Evolutionary conservation across 495 filamentous ascomycete genomes (phyloP).

Genomic region (Tuber magnatum): DNA sequence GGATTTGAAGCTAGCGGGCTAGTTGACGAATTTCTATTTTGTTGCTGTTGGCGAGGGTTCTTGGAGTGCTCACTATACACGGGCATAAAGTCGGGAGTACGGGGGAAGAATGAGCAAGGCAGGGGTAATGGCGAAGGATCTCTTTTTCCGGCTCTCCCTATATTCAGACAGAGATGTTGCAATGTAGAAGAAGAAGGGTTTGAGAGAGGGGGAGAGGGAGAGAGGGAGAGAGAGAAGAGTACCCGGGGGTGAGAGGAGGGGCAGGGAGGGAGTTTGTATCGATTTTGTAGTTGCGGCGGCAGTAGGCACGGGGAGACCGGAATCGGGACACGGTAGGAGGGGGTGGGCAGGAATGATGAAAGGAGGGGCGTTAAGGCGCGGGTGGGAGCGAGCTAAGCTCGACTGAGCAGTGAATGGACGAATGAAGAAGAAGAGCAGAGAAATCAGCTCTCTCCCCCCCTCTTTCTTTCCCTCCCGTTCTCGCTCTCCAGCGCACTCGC

Average conservation of each 20-base stretch:
- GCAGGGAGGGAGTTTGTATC: background rate
- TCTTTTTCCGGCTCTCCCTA: slow-evolving; percentile 37
- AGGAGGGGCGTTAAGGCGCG: slow-evolving; percentile 7
- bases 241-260: slow-evolving; percentile 10
- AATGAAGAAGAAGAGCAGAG: background rate
- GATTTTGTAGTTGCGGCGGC: slow-evolving; percentile 24
- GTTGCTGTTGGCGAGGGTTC: slow-evolving; percentile 38
- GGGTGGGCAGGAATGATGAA: slow-evolving; percentile 20
- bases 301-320: slow-evolving; percentile 18
- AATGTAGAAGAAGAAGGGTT: slow-evolving; percentile 25
- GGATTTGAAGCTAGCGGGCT: slow-evolving; percentile 25
- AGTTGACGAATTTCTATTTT: slow-evolving; percentile 20
- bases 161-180: slow-evolving; percentile 2
- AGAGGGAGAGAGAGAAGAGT: slow-evolving; percentile 37
- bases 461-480: background rate
- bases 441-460: background rate
- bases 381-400: slow-evolving; percentile 6
- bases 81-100: slow-evolving; percentile 38
- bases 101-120: background rate
- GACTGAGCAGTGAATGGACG: background rate
- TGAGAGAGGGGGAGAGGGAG: slow-evolving; percentile 34
- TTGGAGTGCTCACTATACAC: slow-evolving; percentile 37
- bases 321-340: slow-evolving; percentile 15
- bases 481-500: background rate
- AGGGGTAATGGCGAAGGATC: slow-evolving; percentile 18